These are phyloP conservation scores for Ceratocystis eucalypticola DNA, from an alignment of 2,329 filamentous ascomycete genomes.

Conservation along the genomic window DNA sequence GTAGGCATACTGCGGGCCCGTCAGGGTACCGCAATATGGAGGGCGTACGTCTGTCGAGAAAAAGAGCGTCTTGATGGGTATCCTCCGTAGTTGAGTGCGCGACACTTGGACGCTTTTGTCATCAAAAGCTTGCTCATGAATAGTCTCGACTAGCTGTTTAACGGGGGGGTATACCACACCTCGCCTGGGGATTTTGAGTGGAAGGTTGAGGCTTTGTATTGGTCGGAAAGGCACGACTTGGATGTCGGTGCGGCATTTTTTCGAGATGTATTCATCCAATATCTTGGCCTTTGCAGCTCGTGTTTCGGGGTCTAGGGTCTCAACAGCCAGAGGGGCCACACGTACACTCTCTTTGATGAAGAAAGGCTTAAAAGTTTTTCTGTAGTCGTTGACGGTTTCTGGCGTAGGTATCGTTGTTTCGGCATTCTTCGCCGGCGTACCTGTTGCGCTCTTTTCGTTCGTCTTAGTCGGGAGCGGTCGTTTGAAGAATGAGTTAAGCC, in stretches of 20 bases:
- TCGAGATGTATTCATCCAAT: slow-evolving; percentile 39
- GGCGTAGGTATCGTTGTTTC: slow-evolving; percentile 19
- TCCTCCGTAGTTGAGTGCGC: slow-evolving; percentile 32
- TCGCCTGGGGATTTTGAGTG: slow-evolving; percentile 28
- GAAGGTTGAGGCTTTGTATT: slow-evolving; percentile 34
- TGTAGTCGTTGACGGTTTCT: slow-evolving; percentile 38
- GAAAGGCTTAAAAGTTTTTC: slow-evolving; percentile 67
- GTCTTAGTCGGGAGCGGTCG: slow-evolving; percentile 32
- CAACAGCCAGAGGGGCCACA: slow-evolving; percentile 47
- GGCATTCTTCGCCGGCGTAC: slow-evolving; percentile 23
- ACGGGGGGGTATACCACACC: slow-evolving; percentile 41
- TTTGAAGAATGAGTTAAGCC: slow-evolving; percentile 36
- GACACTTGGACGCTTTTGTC: slow-evolving; percentile 29
- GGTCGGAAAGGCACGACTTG: slow-evolving; percentile 33
- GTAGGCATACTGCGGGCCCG: slow-evolving; percentile 39
- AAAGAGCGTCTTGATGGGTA: slow-evolving; percentile 50
- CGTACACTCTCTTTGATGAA: slow-evolving; percentile 59
- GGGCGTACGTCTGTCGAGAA: slow-evolving; percentile 55
- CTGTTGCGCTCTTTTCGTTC: slow-evolving; percentile 16
- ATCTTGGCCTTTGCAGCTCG: slow-evolving; percentile 37
- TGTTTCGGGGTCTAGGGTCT: slow-evolving; percentile 45
- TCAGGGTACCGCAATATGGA: slow-evolving; percentile 60
- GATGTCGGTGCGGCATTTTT: slow-evolving; percentile 32
- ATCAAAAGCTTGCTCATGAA: slow-evolving; percentile 24
- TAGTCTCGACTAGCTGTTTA: slow-evolving; percentile 45